Evolutionary conservation across 805 yeast genomes (phyloP).

Genomic region (Saccharomycopsis selenospora): DNA sequence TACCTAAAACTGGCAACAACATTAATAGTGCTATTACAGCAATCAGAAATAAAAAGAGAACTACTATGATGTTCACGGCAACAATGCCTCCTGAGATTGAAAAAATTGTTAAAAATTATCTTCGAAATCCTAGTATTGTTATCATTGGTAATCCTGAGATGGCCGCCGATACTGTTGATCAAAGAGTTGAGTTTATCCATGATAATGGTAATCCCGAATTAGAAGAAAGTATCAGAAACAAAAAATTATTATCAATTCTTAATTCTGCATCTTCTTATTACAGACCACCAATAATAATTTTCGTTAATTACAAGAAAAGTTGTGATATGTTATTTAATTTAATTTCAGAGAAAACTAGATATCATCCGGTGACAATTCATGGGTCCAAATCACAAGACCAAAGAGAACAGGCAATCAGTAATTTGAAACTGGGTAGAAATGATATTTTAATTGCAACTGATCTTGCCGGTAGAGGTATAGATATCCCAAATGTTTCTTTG

Average conservation of each 20-base stretch:
- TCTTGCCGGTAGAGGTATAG: constrained; percentile 94
- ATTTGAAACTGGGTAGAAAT: constrained; percentile 47
- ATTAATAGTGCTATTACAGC: constrained; percentile 21
- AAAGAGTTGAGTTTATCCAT: constrained; percentile 49
- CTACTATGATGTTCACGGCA: constrained; percentile 90
- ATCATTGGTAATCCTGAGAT: constrained; percentile 62
- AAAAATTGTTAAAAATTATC: constrained; percentile 53
- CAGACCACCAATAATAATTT: constrained; percentile 63
- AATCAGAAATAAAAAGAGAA: constrained; percentile 31
- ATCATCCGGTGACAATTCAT: constrained; percentile 59
- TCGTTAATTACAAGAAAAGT: constrained; percentile 67
- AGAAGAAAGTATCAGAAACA: constrained; percentile 40
- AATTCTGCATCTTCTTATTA: constrained; percentile 25
- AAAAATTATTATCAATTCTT: constrained; percentile 36
- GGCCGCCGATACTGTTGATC: constrained; percentile 62
- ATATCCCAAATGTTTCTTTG: constrained; percentile 76
- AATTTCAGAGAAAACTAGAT: constrained; percentile 38
- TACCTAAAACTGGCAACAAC: constrained; percentile 35
- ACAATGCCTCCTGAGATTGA: constrained; percentile 78
- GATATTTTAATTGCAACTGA: constrained; percentile 83
- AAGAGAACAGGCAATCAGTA: constrained; percentile 68
- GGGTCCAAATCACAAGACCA: constrained; percentile 83
- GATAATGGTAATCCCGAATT: constrained; percentile 17
- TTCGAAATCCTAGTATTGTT: constrained; percentile 54
- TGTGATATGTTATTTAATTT: constrained; percentile 61